These are phyloP conservation scores for Hymenoscyphus scutula DNA, from an alignment of 2,329 filamentous ascomycete genomes.

Conservation along the genomic window DNA sequence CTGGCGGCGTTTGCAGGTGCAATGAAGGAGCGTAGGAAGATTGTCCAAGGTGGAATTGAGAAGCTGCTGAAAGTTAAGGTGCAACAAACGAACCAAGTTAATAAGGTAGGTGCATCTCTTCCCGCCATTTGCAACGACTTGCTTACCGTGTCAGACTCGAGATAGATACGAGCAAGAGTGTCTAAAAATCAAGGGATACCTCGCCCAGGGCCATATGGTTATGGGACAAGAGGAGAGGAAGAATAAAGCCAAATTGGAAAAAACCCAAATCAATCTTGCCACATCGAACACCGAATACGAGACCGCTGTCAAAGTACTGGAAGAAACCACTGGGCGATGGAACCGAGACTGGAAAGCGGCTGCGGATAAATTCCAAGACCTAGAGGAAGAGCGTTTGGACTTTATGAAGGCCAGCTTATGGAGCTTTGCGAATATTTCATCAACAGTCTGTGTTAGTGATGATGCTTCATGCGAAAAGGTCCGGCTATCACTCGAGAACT, in stretches of 20 bases:
- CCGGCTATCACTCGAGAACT: slow-evolving; percentile 85
- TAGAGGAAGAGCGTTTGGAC: slow-evolving; percentile 94
- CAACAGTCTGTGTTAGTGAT: slow-evolving; percentile 95
- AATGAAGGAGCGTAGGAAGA: slow-evolving; percentile 96
- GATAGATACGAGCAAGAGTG: slow-evolving; percentile 98
- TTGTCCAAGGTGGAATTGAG: slow-evolving; percentile 90
- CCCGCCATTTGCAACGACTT: slow-evolving; percentile 15
- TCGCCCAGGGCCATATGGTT: slow-evolving; percentile 98
- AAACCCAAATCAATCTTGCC: slow-evolving; percentile 94
- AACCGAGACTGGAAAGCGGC: slow-evolving; percentile 98
- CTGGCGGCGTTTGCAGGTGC: slow-evolving; percentile 86
- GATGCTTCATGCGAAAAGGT: slow-evolving; percentile 97
- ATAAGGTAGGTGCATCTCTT: slow-evolving; percentile 63
- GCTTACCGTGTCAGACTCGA: slow-evolving; percentile 57
- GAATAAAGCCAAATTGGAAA: slow-evolving; percentile 98
- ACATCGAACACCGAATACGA: slow-evolving; percentile 93
- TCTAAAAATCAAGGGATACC: slow-evolving; percentile 95
- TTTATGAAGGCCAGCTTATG: slow-evolving; percentile 97
- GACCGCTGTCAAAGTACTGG: slow-evolving; percentile 83
- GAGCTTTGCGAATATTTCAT: slow-evolving; percentile 96
- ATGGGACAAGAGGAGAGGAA: slow-evolving; percentile 99
- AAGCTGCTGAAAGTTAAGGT: slow-evolving; percentile 91
- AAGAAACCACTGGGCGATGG: slow-evolving; percentile 94
- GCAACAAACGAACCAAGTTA: slow-evolving; percentile 85
- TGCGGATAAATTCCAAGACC: slow-evolving; percentile 97